Evolutionary conservation across 2,329 filamentous ascomycete species (phyloP).

Genomic region (Exserohilum rostratum): DNA sequence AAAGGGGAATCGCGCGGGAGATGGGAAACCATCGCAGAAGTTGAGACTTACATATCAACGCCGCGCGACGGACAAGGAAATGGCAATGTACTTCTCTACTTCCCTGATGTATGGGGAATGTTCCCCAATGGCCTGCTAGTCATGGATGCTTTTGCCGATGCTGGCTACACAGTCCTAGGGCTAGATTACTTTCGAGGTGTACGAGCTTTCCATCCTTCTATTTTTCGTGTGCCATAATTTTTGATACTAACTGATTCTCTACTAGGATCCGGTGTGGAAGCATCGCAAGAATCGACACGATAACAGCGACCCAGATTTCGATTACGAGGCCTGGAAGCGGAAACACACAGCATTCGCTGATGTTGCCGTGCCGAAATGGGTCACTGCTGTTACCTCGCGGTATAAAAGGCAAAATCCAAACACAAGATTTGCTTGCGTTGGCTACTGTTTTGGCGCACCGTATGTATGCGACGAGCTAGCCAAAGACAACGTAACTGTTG

Average conservation of each 20-base stretch:
- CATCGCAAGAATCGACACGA: slow-evolving; percentile 41
- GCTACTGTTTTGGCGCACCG: slow-evolving; percentile 51
- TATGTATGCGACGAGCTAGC: slow-evolving; percentile 55
- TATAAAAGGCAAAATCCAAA: slow-evolving; percentile 38
- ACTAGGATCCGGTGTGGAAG: slow-evolving; percentile 54
- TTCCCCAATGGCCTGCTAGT: slow-evolving; percentile 53
- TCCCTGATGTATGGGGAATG: slow-evolving; percentile 55
- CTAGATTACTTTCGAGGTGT: slow-evolving; percentile 56
- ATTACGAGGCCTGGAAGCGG: slow-evolving; percentile 56
- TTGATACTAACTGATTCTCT: neutral
- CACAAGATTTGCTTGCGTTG: slow-evolving; percentile 52
- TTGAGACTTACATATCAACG: slow-evolving; percentile 50
- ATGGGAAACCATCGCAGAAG: slow-evolving; percentile 41
- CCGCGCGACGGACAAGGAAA: slow-evolving; percentile 42
- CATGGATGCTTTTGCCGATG: slow-evolving; percentile 56
- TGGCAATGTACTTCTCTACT: slow-evolving; percentile 54
- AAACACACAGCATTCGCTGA: slow-evolving; percentile 55
- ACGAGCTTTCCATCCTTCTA: slow-evolving; percentile 9
- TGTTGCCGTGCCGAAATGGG: slow-evolving; percentile 55
- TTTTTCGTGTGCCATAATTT: neutral
- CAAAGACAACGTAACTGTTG: slow-evolving; percentile 46
- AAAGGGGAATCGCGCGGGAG: slow-evolving; percentile 47
- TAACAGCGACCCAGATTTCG: slow-evolving; percentile 45
- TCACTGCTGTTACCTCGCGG: slow-evolving; percentile 44
- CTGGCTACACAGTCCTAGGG: slow-evolving; percentile 53